A percentile compares a stretch with the other conserved stretches of the same genome.
phyloP scores from a whole-genome alignment of 768 basidiomycete genomes.

The Termitomyces sp. region DNA sequence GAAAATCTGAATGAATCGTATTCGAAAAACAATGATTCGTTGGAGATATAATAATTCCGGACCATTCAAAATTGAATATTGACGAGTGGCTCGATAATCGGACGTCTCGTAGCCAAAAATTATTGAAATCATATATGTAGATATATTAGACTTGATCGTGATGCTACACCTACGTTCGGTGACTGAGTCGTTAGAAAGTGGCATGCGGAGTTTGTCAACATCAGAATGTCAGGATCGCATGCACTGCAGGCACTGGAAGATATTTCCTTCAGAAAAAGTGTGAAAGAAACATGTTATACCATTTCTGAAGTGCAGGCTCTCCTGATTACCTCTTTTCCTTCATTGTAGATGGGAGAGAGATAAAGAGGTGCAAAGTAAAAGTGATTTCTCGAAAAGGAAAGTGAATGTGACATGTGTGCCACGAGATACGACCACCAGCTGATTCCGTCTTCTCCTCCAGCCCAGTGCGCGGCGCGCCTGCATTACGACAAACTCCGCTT shows the following conservation, averaged over 20 bases:
- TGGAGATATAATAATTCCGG: not conserved
- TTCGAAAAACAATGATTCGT: not conserved
- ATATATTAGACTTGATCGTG: no score
- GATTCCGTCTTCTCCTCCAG: constrained; percentile 11
- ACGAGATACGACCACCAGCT: constrained; percentile 10
- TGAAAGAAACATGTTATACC: no score
- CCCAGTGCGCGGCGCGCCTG: constrained; percentile 51
- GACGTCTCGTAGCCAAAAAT: not conserved
- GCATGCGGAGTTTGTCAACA: not conserved
- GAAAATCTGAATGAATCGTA: not conserved
- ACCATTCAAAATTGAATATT: not conserved
- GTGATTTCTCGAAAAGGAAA: constrained; percentile 14
- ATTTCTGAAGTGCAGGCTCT: not conserved
- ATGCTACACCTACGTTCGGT: no score
- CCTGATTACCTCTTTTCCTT: not conserved
- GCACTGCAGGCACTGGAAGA: no score
- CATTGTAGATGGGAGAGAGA: not conserved
- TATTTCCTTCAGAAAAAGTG: no score
- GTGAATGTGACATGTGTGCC: constrained; percentile 7
- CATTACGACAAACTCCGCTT: constrained; percentile 30
- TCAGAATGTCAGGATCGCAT: not conserved
- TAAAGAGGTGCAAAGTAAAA: constrained; percentile 7
- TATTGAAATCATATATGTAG: no score
- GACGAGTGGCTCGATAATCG: not conserved
- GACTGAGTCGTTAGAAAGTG: not conserved